These are phyloP conservation scores for Melocanna baccifera DNA, from an alignment of 176 grass and related monocot species.

Conservation along the genomic window DNA sequence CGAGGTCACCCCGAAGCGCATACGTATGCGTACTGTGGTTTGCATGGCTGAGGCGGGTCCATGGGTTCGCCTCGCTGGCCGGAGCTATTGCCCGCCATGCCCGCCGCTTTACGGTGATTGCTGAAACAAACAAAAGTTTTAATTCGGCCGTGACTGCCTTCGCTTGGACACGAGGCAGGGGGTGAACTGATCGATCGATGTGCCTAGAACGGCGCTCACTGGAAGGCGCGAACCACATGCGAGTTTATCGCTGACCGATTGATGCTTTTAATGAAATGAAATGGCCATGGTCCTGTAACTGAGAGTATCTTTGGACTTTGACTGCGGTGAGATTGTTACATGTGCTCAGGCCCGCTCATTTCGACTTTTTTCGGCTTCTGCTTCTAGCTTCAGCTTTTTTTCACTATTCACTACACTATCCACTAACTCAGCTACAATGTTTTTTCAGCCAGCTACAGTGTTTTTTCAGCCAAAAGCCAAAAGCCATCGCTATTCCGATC, in stretches of 20 bases:
- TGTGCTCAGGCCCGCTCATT: no score
- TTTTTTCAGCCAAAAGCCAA: no score
- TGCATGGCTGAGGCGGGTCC: conserved; percentile 40
- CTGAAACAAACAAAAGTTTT: background rate
- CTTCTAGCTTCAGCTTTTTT: no score
- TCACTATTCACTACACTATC: no score
- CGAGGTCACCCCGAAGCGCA: background rate
- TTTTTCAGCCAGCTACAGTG: no score
- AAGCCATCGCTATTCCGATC: no score
- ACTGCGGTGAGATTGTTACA: background rate
- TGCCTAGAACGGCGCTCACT: background rate
- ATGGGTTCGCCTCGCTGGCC: conserved; percentile 17
- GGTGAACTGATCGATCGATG: background rate
- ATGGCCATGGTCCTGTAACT: background rate
- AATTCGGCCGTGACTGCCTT: background rate
- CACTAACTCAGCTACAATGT: no score
- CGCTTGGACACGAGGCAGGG: conserved; percentile 19
- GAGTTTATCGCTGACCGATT: background rate
- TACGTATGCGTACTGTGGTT: conserved; percentile 11
- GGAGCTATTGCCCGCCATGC: conserved; percentile 44
- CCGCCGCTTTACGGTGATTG: conserved; percentile 24
- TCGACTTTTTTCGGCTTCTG: no score
- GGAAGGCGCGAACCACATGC: background rate
- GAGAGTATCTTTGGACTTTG: background rate
- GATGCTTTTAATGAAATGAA: background rate